Base-by-base conservation (phyloP, 805 yeast genomes). In the Zygoascus bituminiphila region DNA sequence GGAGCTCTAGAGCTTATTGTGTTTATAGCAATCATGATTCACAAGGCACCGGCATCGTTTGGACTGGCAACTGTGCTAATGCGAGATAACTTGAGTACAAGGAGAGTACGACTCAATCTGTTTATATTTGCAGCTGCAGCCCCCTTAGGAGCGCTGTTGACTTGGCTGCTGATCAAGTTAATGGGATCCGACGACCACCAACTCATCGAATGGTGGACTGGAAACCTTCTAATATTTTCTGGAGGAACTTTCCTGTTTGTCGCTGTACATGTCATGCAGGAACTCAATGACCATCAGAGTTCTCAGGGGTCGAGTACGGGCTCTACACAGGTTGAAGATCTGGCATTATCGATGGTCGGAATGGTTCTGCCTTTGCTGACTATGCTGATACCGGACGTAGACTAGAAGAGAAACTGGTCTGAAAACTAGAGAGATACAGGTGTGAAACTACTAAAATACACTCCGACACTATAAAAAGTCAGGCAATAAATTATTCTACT, bases 211-310 rank as follows among this genome's bases (percentile, higher is more conserved):
- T 67, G 71, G 59, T 65, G 69, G 54, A 67, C 81, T 20, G 85
- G 84, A 0, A 39, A 54, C 10, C 62, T 84, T 43, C 62, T 82
- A 42, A 63, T 82, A 2, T 77, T 82, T 56, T 75, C 83, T 50
- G 86, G 84, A 7, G 93, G 93, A 7, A 79, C 88, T 0, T 84
- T 84, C 57, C 60, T 83, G 22, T 84, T 75, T 56, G 86, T 84
- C 31, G 84, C 87, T 9, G 69, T 78, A 54, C 86, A 84, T 57
- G 77, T 82, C 2, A 70, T 81, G 68, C 64, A 69, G 44, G 76
- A 73, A 19, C 37, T 56, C 19, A 41, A 41, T 6, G 22, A 22
- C 21, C 23, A 21, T 15, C 15, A 39, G 17, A 12, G 9, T 9
- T 9, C 39, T 2, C 39, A 26, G n/a, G n/a, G n/a, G n/a, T n/a